Percentiles rank a stretch among this genome's conserved stretches.
These are phyloP conservation scores for Nicotiana sylvestris DNA, from an alignment of 257 asterid species.

Conservation along the genomic window DNA sequence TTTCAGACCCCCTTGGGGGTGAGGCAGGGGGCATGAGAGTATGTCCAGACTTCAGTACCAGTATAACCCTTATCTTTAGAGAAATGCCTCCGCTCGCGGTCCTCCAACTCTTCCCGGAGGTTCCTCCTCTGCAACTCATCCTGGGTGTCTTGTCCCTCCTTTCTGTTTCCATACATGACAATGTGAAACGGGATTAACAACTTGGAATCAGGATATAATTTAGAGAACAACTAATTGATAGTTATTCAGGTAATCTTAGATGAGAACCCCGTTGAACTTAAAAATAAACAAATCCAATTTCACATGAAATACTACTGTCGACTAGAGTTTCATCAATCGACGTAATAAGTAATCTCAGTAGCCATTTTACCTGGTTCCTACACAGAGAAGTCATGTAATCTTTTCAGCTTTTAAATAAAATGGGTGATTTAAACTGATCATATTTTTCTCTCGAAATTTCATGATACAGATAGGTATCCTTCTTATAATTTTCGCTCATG, in stretches of 20 bases:
- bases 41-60: conserved; percentile 1
- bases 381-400: neutral
- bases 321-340: neutral
- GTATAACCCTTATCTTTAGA: conserved; percentile 50
- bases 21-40: neutral
- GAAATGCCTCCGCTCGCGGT: conserved; percentile 80
- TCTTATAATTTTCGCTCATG: neutral
- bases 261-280: neutral
- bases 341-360: neutral
- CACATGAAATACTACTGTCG: neutral
- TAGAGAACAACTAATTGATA: neutral
- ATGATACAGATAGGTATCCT: neutral
- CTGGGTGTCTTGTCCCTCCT: conserved; percentile 87
- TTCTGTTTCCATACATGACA: conserved; percentile 30
- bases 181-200: neutral
- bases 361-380: neutral
- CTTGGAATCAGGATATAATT: neutral
- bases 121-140: conserved; percentile 73
- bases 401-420: neutral
- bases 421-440: neutral
- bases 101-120: conserved; percentile 80
- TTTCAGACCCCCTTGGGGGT: no score
- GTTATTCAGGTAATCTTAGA: neutral
- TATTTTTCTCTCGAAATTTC: neutral
- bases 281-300: neutral